Base-by-base conservation (phyloP, 106 monocot species). In the Vanilla planifolia region DNA sequence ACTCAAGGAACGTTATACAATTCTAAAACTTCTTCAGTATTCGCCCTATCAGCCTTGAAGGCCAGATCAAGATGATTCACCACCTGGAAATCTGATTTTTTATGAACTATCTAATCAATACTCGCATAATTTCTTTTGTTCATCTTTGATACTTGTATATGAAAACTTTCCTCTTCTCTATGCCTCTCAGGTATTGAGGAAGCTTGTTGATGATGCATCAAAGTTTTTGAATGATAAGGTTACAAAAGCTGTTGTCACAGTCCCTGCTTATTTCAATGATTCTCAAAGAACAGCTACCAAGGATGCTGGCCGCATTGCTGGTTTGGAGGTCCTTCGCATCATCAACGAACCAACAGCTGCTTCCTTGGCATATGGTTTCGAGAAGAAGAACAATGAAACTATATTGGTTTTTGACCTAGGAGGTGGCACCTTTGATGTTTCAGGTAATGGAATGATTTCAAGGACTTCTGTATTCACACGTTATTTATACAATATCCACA, bases 341-440 rank as follows among this genome's bases (percentile, higher is more conserved):
- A 86, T 92, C 52, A 92, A 92, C 64, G 92, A 92, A 44, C 92
- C 92, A 1, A 87, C 92, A 8, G 87, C 87, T 30, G 87, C 87
- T 33, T 87, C 92, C 1, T 57, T 92, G 41, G 80, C 92, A 11
- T 89, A 93, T 77, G 89, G 89, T n/a, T 93, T 93, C 75, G 85
- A 89, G 48, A 93, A 85, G 77, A 89, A 93, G 71, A 85, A 77
- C 55, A 93, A 89, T 75, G 93, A 93, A 55, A 89, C 89, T 2
- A 89, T 93, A 59, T 67, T 92, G 5, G 92, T 92, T 1, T 92
- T 87, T 71, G 92, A 92, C 55, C 53, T 92, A 60, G 92, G 87
- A 46, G 92, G 92, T 33, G 92, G 92, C 14, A 92, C 92, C 11
- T 92, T 92, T 65, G 92, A 93, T 72, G 93, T 93, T 64, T 93